Base-by-base conservation (phyloP, 257 asterid genomes). In the Asclepias syriaca region DNA sequence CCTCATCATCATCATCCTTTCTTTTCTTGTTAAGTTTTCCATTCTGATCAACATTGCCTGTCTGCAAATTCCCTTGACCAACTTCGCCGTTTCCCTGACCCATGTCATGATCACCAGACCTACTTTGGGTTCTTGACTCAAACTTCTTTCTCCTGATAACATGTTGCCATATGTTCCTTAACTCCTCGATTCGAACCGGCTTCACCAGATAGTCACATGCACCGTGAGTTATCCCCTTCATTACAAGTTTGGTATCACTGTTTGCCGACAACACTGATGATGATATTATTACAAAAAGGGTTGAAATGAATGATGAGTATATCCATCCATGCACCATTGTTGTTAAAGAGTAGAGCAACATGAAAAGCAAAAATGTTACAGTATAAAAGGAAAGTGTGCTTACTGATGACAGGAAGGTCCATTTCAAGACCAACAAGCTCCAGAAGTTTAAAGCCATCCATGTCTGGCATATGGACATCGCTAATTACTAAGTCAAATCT, bases 161-260 rank as follows among this genome's bases (percentile, higher is more conserved):
- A 53, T 92, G 98, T 69, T 92, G 98, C 98, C 98, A 92, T 74
- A 92, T 79, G 59, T 90, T 90, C 77, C 87, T 78, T 55, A 93
- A 79, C 84, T 90, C 97, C 85, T 90, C 97, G 27, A 84, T 74
- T 43, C 97, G 83, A 64, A 88, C 83, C 22, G 98, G 98, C 67
- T 93, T 93, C 78, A 88, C 93, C 87, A 93, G 75, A 84, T 93
- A 93, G 81, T 93, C 98, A 34, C 97, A 88, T 69, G 98, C 98
- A 56, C 97, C 98, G 46, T 90, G 96, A 29, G 84, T 81, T 16
- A 93, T 82, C 70, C 98, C 97, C 83, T 90, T 87, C 93, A 83
- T 80, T 69, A 93, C 98, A 67, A 85, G 91, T 70, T 84, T 84
- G 63, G 90, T 84, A 68, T 88, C 97, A 40, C 91, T 77, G 71